A percentile compares a stretch with the other conserved stretches of the same genome.
Conservation (phyloP, 2,329 filamentous ascomycete genomes). For the Nothophaeocryptopus gaeumannii region DNA sequence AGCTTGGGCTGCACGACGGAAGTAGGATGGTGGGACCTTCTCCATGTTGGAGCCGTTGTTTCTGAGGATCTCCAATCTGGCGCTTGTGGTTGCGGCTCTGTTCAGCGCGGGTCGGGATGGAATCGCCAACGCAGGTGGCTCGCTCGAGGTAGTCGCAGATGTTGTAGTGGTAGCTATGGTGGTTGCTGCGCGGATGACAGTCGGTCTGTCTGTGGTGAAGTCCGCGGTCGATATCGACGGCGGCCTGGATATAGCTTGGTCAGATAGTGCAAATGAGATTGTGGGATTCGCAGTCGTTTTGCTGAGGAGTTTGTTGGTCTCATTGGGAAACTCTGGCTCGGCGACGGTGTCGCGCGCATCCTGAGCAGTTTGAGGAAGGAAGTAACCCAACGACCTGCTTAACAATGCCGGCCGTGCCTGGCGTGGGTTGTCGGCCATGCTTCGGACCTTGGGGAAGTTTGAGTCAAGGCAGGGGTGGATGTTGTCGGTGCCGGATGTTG, state of each 20-base stretch:
- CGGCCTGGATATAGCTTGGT: conserved; percentile 15
- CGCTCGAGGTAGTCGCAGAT: background rate
- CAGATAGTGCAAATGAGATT: conserved; percentile 8
- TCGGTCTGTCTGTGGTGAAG: background rate
- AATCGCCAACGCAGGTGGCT: background rate
- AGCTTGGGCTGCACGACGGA: conserved; percentile 24
- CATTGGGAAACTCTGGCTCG: background rate
- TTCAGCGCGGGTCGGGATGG: background rate
- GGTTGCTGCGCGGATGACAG: background rate
- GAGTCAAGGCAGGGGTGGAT: background rate
- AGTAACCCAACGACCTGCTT: background rate
- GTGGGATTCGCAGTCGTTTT: background rate
- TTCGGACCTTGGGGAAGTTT: conserved; percentile 8
- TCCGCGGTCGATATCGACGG: conserved; percentile 19
- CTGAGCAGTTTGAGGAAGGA: conserved; percentile 4
- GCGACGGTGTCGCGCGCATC: conserved; percentile 1
- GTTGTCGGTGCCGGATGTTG: background rate
- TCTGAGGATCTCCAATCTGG: background rate
- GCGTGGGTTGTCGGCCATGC: background rate
- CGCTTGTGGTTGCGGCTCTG: conserved; percentile 1
- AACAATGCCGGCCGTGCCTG: conserved; percentile 5
- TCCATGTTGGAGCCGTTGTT: conserved; percentile 3
- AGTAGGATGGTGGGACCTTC: conserved; percentile 14
- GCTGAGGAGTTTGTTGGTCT: background rate
- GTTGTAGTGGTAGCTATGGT: conserved; percentile 4